Base-by-base conservation (phyloP, 305 asterid species). In the Stenogyne calaminthoides region DNA sequence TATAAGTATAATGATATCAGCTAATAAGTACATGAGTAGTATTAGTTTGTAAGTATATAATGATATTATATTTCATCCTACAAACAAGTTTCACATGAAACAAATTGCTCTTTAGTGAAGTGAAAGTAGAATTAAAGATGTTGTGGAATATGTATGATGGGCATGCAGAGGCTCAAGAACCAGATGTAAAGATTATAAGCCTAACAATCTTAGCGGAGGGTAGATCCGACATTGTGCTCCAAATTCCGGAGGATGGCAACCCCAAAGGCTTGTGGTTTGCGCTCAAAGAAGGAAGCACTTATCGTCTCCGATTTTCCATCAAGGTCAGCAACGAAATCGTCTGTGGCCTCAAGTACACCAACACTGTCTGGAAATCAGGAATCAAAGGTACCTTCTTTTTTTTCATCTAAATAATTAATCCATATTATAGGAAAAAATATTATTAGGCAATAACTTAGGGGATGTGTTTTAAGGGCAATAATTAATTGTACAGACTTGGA, bases 301-400 rank as follows among this genome's bases (percentile, higher is more conserved):
- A 84, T 64, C 80, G 81, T 15, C 88, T 81, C 16, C 77, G 74
- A 8, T 84, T 84, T 72, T 58, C 84, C 9, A 11, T 84, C n/a
- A 77, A 84, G 76, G 86, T 84, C 68, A 71, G 82, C 81, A 77
- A 84, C 46, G 84, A 81, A 63, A 84, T 84, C 16, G 88, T 84
- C 2, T 81, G 82, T 64, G 88, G 88, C 56, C 83, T 84, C 75
- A 84, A 60, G 77, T 84, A 84, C 78, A 77, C 75, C 4, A 81
- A 84, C 47, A 84, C 84, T 5, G 84, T 84, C 4, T 84, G 88
- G 88, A 84, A 84, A 27, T 68, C 79, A 3, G 88, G 88, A 51
- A 72, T 84, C 72, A 84, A 78, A 83, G 82, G 84, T n/a, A 20
- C 56, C 4, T n/a, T n/a, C n/a, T n/a, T n/a, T n/a, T n/a, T n/a